These are phyloP conservation scores for Brassica carinata DNA, from an alignment of 345 rosid genomes.

Conservation along the genomic window DNA sequence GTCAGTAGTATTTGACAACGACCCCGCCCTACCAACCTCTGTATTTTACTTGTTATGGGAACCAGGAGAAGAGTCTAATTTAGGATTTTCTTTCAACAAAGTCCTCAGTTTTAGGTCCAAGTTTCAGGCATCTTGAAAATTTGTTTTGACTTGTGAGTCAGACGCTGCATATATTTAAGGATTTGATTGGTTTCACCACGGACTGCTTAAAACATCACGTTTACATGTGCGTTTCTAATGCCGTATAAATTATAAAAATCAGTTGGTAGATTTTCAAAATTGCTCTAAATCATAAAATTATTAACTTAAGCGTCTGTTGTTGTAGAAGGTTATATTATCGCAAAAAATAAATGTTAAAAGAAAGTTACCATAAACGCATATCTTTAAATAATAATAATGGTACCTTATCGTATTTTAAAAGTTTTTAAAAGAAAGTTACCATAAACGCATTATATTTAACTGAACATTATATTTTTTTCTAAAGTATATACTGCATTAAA, in stretches of 20 bases:
- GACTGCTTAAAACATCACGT: background rate
- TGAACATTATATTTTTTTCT: too few relatives aligned
- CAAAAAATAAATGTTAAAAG: background rate
- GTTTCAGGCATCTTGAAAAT: background rate
- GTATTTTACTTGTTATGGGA: background rate
- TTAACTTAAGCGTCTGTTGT: background rate
- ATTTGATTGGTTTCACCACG: background rate
- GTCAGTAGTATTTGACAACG: background rate
- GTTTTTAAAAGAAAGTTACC: too few relatives aligned
- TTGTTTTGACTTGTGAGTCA: background rate
- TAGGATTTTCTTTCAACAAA: background rate
- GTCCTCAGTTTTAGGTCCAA: conserved; percentile 2
- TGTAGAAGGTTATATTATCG: background rate
- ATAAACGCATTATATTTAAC: too few relatives aligned
- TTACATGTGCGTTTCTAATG: background rate
- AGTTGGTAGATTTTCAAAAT: background rate
- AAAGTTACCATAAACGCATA: background rate
- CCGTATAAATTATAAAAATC: background rate
- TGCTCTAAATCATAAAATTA: background rate
- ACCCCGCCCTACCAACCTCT: background rate
- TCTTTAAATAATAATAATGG: background rate
- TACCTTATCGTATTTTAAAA: too few relatives aligned
- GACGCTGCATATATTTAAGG: background rate
- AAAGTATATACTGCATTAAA: background rate
- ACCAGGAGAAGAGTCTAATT: background rate